These are phyloP conservation scores for Byssochlamys sp. DNA, from an alignment of 2,329 filamentous ascomycete species.

Conservation along the genomic window DNA sequence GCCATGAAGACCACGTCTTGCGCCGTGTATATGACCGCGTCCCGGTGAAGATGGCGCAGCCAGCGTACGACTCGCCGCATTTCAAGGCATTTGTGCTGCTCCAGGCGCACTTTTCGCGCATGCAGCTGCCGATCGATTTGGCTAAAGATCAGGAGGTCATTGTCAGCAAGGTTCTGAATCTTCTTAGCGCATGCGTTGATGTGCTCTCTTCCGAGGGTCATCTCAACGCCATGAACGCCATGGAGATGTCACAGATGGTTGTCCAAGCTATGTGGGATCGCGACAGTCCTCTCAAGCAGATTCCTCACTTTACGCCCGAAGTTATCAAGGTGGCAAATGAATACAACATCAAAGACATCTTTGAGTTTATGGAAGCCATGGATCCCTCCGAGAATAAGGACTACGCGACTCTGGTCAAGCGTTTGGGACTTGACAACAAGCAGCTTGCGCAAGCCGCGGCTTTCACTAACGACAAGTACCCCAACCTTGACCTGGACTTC, in stretches of 20 bases:
- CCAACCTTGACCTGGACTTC: conserved; percentile 85
- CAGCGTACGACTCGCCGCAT: conserved; percentile 81
- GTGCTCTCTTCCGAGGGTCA: conserved; percentile 92
- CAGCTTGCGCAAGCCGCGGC: conserved; percentile 82
- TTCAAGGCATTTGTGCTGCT: conserved; percentile 97
- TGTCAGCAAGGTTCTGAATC: conserved; percentile 70
- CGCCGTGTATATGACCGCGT: conserved; percentile 88
- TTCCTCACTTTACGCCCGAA: conserved; percentile 81
- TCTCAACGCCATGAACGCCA: conserved; percentile 92
- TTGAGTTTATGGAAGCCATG: conserved; percentile 98
- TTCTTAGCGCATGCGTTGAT: conserved; percentile 86
- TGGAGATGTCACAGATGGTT: conserved; percentile 99
- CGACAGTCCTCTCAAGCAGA: conserved; percentile 92
- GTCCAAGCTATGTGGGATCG: conserved; percentile 99
- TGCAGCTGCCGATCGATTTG: conserved; percentile 91
- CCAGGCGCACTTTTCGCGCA: conserved; percentile 92
- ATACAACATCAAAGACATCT: conserved; percentile 79
- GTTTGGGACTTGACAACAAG: conserved; percentile 65
- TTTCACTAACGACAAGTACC: conserved; percentile 94
- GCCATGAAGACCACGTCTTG: conserved; percentile 80
- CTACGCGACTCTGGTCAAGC: conserved; percentile 66
- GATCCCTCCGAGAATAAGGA: conserved; percentile 84
- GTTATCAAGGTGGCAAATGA: conserved; percentile 74
- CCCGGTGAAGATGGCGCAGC: conserved; percentile 87
- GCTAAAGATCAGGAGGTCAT: conserved; percentile 91